Evolutionary conservation across 164 flowering plant species (phyloP), one percentile per base, ranked within the genome.

Genomic region (Vitis labrusca): DNA sequence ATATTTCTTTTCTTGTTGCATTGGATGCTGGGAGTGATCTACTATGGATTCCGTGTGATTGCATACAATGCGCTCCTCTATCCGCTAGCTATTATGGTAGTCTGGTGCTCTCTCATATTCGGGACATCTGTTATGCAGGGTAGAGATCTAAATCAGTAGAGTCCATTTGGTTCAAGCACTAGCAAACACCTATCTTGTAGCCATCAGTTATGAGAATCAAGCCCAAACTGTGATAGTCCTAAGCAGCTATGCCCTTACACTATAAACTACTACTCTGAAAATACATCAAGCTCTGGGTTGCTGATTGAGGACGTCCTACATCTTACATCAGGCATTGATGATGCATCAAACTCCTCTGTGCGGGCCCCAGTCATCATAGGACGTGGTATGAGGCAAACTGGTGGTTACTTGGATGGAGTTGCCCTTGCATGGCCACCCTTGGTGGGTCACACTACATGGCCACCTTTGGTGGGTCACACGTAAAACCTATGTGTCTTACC

Each of bases 101-200:
- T 74, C 82, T 94, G 93, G 97, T 92, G 97, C 97, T 88, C 95
- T 96, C 79, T 88, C 83, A 78, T 88, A 74, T 88, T 77, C 85
- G 97, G 97, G 87, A 97, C 92, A 89, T 89, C 90, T 90, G 89
- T 92, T 88, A 78, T 91, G 99, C 98, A 95, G 99, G 97, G 85
- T 81, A 88, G 79, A 87, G 91, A 95, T 86, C 80, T 92, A 56
- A 87, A 78, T 68, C 87, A 86, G 77, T 95, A 92, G 73, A 83
- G 79, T 65, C 97, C 97, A 73, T 81, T 90, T 72, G 72, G 73
- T 64, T 95, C 99, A 71, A 87, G 80, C 78, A 87, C 93, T 57
- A 87, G 98, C 84, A 91, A 83, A 81, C 76, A 78, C 57, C 67
- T 95, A 10, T 57, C 87, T 54, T 95, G 99, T 79, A 82, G 88